Evolutionary conservation across 306 rosid genomes (phyloP), one percentile per base, ranked within the genome.

Genomic region (Echinosophora koreensis): DNA sequence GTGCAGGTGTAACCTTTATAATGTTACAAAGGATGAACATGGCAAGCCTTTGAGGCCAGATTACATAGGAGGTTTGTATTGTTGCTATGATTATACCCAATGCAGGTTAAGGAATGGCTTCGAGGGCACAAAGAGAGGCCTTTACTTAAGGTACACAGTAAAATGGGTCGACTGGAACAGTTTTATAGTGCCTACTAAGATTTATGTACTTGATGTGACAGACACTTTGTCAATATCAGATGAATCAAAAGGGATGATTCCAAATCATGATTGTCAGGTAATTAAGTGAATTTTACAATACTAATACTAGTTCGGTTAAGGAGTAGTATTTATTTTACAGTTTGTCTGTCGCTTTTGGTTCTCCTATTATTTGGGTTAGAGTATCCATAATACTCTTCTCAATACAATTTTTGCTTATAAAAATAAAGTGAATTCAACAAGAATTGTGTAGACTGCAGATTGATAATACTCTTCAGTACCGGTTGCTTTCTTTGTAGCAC

Each of bases 1-100:
- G 70, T 93, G 97, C 55, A 49, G 52, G 42, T 89, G 98, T 69
- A 77, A 86, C 81, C 87, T 91, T 62, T 91, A 91, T 78, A 88
- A 93, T 38, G 86, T 91, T n/a, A 84, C 90, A 5, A 71, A 27
- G 7, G 87, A 87, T 52, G 65, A 39, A 54, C 0, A 60, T 66
- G 90, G 86, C 0, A 54, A 8, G 35, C 84, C 85, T 16, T 61
- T 87, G 83, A 73, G 3, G 14, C 77, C 84, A 0, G 80, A 68
- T 30, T 89, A 89, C 49, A 30, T 0, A 66, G 94, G 94, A 64
- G 91, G 94, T 30, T 46, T 87, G 59, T 1, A 2, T 2, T 89
- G 94, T 42, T 89, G 94, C 60, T 74, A 81, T 74, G 88, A 89
- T 71, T 28, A 68, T 11, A 37, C 88, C 0, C 86, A 64, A 3